Evolutionary conservation across 345 rosid genomes (phyloP).

Genomic region (Salix purpurea): DNA sequence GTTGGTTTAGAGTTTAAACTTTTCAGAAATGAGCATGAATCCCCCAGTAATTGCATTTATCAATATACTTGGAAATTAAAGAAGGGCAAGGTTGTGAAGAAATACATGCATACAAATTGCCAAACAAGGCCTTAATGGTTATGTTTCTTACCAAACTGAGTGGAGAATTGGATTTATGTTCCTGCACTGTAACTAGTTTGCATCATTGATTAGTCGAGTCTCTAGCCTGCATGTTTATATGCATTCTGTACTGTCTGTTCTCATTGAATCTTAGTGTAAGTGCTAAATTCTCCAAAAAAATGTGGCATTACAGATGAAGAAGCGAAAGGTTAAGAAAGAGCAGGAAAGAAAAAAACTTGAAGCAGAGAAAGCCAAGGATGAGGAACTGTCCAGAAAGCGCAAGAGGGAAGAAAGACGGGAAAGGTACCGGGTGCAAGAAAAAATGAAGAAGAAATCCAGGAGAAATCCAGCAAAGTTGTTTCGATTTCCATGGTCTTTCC

Average conservation of each 20-base stretch:
- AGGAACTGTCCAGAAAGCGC: constrained; percentile 56
- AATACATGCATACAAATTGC: background rate
- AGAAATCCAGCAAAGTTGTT: constrained; percentile 8
- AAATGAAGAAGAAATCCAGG: constrained; percentile 49
- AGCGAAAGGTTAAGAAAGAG: background rate
- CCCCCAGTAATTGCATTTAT: background rate
- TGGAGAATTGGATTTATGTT: background rate
- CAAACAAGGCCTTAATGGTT: background rate
- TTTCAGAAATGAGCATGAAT: background rate
- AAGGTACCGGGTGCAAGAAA: constrained; percentile 64
- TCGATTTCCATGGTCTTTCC: background rate
- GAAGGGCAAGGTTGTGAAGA: background rate
- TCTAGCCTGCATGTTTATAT: background rate
- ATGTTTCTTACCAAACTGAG: background rate
- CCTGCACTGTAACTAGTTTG: background rate
- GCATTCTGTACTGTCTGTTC: too few species aligned
- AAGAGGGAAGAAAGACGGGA: constrained; percentile 74
- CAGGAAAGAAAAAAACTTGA: constrained; percentile 52
- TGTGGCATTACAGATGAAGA: background rate
- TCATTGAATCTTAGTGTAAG: too few species aligned
- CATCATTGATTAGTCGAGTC: background rate
- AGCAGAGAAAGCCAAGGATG: constrained; percentile 67
- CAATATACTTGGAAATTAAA: background rate
- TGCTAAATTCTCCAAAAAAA: too few species aligned
- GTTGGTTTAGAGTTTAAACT: background rate